Evolutionary conservation across 2,329 filamentous ascomycete genomes (phyloP), one percentile per base, ranked within the genome.

Genomic region (Massarina eburnea): DNA sequence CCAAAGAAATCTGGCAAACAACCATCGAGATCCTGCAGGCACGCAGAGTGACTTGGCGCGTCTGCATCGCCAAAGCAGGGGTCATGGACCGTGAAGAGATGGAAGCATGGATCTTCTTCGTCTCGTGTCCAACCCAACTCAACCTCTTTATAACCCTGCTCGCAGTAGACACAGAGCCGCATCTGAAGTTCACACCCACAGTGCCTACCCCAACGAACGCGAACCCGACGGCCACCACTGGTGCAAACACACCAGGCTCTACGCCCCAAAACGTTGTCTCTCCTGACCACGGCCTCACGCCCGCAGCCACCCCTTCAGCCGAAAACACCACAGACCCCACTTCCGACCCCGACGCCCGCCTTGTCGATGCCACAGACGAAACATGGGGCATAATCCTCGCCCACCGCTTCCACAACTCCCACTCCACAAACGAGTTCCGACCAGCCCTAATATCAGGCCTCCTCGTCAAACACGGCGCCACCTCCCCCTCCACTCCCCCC

Each of bases 1-100:
- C 83, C 1, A 78, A 80, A 38, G 88, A 91, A 58, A 87, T 94
- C 3, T 92, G 89, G 88, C 80, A 84, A 44, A 87, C 84, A 1
- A 92, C 89, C 0, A 73, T 86, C 22, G 85, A 86, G n/a, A 79
- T 92, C 24, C 81, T 91, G 26, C 81, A 84, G 0, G 75, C 77
- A 14, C 82, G 84, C 67, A 85, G 83, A 57, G 83, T 91, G 0
- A 83, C 85, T 45, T 92, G 89, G 88, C 83, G 88, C 14, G 73
- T 94, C 9, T 83, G 90, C 49, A 80, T 95, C 48, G 83, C 86
- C 26, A 88, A 88, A 66, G 83, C 81, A 38, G 84, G 85, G 2
- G 72, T 80, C 2, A 86, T 90, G 80, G 82, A 86, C 20, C 73
- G 77, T 22, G 77, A 81, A 6, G 88, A 91, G 66, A 71, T 84